A percentile compares a stretch with the other conserved stretches of the same genome.
These are phyloP conservation scores for Tanacetum coccineum DNA, from an alignment of 129 eudicot species.

Conservation along the genomic window DNA sequence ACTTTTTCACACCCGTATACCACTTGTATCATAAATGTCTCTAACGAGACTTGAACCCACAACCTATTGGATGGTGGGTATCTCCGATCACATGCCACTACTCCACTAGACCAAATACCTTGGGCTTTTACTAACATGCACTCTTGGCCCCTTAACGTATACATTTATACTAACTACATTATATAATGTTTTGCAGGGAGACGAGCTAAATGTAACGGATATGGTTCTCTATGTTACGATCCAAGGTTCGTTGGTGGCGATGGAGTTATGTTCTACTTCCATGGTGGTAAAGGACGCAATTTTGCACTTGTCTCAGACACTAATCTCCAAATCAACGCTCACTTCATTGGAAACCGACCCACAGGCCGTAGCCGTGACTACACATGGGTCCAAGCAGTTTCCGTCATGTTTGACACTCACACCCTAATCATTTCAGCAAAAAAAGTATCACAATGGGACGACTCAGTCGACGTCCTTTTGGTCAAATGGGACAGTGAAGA, in stretches of 20 bases:
- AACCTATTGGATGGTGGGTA: neutral
- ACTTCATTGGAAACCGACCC: conserved; percentile 56
- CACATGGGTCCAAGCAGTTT: conserved; percentile 68
- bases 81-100: too few relatives aligned
- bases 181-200: conserved; percentile 37
- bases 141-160: too few relatives aligned
- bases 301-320: conserved; percentile 54
- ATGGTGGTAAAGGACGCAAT: conserved; percentile 47
- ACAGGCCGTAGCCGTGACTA: conserved; percentile 54
- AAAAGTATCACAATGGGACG: conserved; percentile 44
- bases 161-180: neutral
- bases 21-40: too few relatives aligned
- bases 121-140: too few relatives aligned
- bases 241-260: conserved; percentile 74
- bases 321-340: conserved; percentile 68
- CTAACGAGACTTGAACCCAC: too few relatives aligned
- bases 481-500: conserved; percentile 44
- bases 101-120: too few relatives aligned
- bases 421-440: conserved; percentile 44
- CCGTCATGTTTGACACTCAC: conserved; percentile 54
- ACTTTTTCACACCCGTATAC: too few relatives aligned
- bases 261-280: conserved; percentile 76
- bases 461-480: conserved; percentile 44
- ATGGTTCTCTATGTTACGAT: conserved; percentile 58
- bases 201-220: conserved; percentile 39